Evolutionary conservation across 1,284 basidiomycete species (phyloP), one percentile per base, ranked within the genome.

Genomic region (Ustilago nuda): DNA sequence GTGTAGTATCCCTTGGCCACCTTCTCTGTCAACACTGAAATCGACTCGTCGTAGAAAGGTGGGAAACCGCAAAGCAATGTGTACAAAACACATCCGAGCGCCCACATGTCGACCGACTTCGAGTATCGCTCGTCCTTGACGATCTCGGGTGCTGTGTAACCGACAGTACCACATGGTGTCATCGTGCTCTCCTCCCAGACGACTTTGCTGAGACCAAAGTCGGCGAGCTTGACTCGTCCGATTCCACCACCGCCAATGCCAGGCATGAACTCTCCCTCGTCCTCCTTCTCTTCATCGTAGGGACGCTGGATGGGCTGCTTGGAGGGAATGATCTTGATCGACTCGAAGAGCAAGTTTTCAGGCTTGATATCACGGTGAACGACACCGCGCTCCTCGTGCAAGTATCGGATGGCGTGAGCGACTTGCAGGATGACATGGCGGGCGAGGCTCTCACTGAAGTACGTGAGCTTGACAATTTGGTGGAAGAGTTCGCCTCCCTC

Each of bases 31-130:
- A 99, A 89, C 53, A 98, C 94, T 80, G 93, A 94, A 87, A 99
- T 99, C 83, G 94, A 96, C 87, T 99, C 97, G 81, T 99, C 97
- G 87, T 99, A 99, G 88, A 99, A 99, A 0, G 97, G 89, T 61
- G 95, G 94, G 88, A 98, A 98, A 59, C 96, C 97, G 84, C 97
- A 99, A n/a, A 99, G 90, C 3, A 99, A 88, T 1, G 97, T 99
- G 88, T 99, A 99, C 5, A 99, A 89, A 27, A 99, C 97, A 86
- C 97, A 99, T 35, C 97, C 97, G 45, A 99, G 88, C 3, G 97
- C 97, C 97, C 97, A 99, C 97, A 99, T 99, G 86, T 99, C 97
- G 63, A 99, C 97, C 82, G 92, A 94, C 88, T 98, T 98, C 86
- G 92, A 94, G 86, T 99, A 99, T 32, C 96, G 90, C 88, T 99